Conservation (phyloP, 78 protist genomes). For the Guillardia theta region DNA sequence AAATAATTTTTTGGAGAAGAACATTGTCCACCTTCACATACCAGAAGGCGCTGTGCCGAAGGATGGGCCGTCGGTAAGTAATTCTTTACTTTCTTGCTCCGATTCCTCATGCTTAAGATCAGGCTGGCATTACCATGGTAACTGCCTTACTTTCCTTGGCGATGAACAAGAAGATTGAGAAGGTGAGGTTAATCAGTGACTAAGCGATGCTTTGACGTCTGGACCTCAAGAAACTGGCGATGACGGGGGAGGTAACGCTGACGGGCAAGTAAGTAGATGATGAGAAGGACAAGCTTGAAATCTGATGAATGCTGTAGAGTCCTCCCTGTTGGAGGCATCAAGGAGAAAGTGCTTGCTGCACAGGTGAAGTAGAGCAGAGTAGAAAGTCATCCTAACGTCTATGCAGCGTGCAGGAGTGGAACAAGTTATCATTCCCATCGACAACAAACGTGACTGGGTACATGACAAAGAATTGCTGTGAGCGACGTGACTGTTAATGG, state of each 20-base stretch:
- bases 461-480: no score
- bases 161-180: neutral
- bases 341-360: conserved; percentile 89
- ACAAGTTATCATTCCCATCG: conserved; percentile 75
- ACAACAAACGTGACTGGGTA: conserved; percentile 75
- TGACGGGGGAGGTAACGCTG: conserved; percentile 93
- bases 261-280: conserved; percentile 69
- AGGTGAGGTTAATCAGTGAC: neutral
- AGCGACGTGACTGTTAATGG: no score
- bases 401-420: conserved; percentile 66
- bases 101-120: neutral
- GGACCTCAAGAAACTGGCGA: conserved; percentile 51
- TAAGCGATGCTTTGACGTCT: neutral
- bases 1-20: neutral
- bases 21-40: conserved; percentile 80
- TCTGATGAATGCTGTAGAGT: no score
- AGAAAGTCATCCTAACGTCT: neutral
- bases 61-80: conserved; percentile 92
- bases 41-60: conserved; percentile 91
- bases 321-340: conserved; percentile 85
- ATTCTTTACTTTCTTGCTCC: conserved; percentile 42
- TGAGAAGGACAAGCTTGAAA: neutral
- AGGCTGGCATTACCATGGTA: conserved; percentile 83
- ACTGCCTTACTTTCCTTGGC: conserved; percentile 82
- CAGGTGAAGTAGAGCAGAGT: neutral